These are phyloP conservation scores for Suhomyces bribrorum DNA, from an alignment of 1,139 yeast genomes.

Conservation along the genomic window DNA sequence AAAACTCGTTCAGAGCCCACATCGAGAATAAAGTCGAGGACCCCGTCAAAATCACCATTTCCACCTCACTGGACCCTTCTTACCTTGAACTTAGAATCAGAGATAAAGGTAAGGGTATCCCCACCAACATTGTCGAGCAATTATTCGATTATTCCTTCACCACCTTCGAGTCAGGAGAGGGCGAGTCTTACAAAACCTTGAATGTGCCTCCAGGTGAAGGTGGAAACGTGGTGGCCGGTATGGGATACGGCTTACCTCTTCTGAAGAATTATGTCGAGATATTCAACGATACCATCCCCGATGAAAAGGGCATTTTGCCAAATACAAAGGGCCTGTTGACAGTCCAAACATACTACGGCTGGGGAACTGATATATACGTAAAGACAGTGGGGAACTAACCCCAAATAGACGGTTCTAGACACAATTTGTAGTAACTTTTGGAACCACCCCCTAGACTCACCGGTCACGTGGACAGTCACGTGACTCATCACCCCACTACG, in stretches of 20 bases:
- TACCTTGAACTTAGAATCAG: slow-evolving; percentile 67
- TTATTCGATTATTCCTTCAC: slow-evolving; percentile 86
- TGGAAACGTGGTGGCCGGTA: slow-evolving; percentile 82
- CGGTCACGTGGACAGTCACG: too few species aligned
- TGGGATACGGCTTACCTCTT: slow-evolving; percentile 93
- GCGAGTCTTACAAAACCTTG: slow-evolving; percentile 56
- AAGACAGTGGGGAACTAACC: slow-evolving; percentile 30
- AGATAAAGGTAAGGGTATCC: slow-evolving; percentile 89
- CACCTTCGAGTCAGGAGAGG: slow-evolving; percentile 65
- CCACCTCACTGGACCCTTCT: slow-evolving; percentile 47
- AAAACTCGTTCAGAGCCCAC: slow-evolving; percentile 84
- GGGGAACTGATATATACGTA: slow-evolving; percentile 63
- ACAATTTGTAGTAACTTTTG: not conserved
- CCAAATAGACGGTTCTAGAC: not conserved
- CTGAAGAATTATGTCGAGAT: slow-evolving; percentile 58
- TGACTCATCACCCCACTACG: too few species aligned
- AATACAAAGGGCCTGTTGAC: slow-evolving; percentile 63
- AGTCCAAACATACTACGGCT: slow-evolving; percentile 77
- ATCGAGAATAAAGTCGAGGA: slow-evolving; percentile 62
- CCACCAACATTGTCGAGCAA: slow-evolving; percentile 59
- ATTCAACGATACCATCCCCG: slow-evolving; percentile 37
- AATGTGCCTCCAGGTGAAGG: slow-evolving; percentile 74
- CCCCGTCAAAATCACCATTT: slow-evolving; percentile 71
- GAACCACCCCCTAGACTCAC: not conserved
- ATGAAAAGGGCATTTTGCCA: slow-evolving; percentile 16